Evolutionary conservation across 129 eudicot species (phyloP).

Genomic region (sunflower (Helianthus annuus)): DNA sequence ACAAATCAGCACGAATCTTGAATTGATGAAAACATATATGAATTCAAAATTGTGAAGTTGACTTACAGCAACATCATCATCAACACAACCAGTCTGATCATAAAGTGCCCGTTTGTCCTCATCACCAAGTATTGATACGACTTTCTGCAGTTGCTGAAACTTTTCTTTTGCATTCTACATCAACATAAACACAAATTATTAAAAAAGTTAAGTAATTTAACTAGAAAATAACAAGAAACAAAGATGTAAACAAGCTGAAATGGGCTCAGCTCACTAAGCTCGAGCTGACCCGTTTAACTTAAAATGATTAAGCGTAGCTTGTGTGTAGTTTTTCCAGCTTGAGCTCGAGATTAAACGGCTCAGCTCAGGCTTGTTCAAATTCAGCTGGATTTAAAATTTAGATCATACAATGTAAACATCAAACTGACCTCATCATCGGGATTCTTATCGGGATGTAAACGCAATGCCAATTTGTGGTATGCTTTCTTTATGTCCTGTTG

Average conservation of each 20-base stretch:
- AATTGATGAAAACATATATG: background rate
- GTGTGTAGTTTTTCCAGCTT: no score
- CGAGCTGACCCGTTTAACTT: no score
- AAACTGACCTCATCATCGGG: slow-evolving; percentile 63
- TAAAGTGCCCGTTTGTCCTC: slow-evolving; percentile 88
- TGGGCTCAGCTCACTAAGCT: no score
- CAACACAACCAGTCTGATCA: slow-evolving; percentile 97
- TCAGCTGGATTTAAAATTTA: no score
- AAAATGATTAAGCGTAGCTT: no score
- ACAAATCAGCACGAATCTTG: background rate
- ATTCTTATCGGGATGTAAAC: slow-evolving; percentile 87
- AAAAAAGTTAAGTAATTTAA: background rate
- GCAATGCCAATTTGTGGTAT: slow-evolving; percentile 75
- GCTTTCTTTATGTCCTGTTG: slow-evolving; percentile 82
- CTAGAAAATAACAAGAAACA: background rate
- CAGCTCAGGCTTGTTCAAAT: no score
- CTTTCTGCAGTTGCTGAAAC: slow-evolving; percentile 96
- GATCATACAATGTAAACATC: background rate
- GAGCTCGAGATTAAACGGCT: no score
- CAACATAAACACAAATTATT: background rate
- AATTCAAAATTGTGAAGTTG: no score
- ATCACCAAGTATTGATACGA: slow-evolving; percentile 92
- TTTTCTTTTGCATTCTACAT: slow-evolving; percentile 87
- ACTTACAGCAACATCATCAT: slow-evolving; percentile 75
- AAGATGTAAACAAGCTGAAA: no score